Base-by-base conservation (phyloP, 2,329 filamentous ascomycete genomes). In the Lasiodiplodia sp. region DNA sequence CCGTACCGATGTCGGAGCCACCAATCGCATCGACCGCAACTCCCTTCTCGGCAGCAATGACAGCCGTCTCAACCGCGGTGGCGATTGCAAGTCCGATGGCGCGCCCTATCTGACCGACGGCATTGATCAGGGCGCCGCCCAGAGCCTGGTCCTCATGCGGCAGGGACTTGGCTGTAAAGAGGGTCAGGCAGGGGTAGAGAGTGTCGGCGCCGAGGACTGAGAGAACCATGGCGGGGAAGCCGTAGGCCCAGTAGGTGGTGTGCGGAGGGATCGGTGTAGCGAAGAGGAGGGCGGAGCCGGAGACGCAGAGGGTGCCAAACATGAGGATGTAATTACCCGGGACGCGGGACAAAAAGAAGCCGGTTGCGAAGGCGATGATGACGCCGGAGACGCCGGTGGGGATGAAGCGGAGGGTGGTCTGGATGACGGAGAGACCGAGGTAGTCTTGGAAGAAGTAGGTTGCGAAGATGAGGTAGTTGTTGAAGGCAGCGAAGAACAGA, bases 381-480 rank as follows among this genome's bases (percentile, higher is more conserved):
- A 86, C 75, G 11, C 89, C 89, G 16, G 80, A 80, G 0, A 88
- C 81, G 28, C 89, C 89, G 0, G 87, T 89, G 0, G 89, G 89
- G n/a, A 91, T 82, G 75, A 91, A 91, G 7, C 89, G 87, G 14
- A 91, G 76, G 10, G 88, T 90, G 0, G 89, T 91, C 70, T 90
- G 85, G 25, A 91, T 78, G 0, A 88, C 80, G 1, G 82, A 83
- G 2, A 88, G 82, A 0, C 83, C 85, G 73, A 89, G 88, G 74
- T 86, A 91, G 70, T 88, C 84, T 76, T 92, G 89, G 78, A 86
- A 91, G 66, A 87, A 89, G 77, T 89, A 91, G 12, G 89, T 91
- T 1, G 87, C 85, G 72, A 86, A 91, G 67, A 91, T 80, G 37
- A 90, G 78, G 72, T 85, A 90, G 75, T 88, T 88, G 78, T 89